These are phyloP conservation scores for Heimioporus punctisporus DNA, from an alignment of 1,284 basidiomycete species.

Conservation along the genomic window DNA sequence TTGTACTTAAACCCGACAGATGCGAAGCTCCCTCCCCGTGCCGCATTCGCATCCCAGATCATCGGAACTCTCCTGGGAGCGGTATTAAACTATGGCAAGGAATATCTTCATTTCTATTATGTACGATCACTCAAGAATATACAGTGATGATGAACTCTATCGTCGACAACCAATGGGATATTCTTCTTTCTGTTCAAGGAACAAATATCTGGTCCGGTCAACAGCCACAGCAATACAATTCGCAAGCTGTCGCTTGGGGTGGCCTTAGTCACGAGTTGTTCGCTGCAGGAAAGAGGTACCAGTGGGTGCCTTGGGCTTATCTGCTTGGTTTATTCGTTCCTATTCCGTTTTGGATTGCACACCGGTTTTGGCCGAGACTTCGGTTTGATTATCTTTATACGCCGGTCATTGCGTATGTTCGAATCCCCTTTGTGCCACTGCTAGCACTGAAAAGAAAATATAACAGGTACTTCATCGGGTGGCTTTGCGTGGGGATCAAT, in stretches of 20 bases:
- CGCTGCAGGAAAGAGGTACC: constrained; percentile 52
- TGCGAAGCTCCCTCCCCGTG: constrained; percentile 69
- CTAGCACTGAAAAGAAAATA: no score
- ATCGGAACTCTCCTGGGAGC: constrained; percentile 47
- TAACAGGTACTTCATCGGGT: neutral
- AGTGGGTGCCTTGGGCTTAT: constrained; percentile 57
- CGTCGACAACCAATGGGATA: constrained; percentile 51
- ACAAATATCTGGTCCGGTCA: constrained; percentile 68
- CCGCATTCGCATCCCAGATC: constrained; percentile 66
- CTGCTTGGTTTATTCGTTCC: constrained; percentile 58
- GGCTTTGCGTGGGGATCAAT: constrained; percentile 44
- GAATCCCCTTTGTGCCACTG: neutral
- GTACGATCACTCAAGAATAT: no score
- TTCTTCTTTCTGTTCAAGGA: constrained; percentile 48
- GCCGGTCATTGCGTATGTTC: constrained; percentile 41
- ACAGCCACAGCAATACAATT: constrained; percentile 60
- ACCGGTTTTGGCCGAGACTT: constrained; percentile 45
- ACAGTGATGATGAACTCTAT: constrained; percentile 61
- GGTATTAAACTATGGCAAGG: constrained; percentile 54
- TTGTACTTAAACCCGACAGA: constrained; percentile 31
- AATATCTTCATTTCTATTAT: neutral
- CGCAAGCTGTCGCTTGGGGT: constrained; percentile 67
- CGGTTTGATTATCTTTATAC: constrained; percentile 45
- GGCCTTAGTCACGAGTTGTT: constrained; percentile 62
- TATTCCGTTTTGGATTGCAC: constrained; percentile 55